Conservation (phyloP, 768 basidiomycete species). For the Pisolithus sp. region DNA sequence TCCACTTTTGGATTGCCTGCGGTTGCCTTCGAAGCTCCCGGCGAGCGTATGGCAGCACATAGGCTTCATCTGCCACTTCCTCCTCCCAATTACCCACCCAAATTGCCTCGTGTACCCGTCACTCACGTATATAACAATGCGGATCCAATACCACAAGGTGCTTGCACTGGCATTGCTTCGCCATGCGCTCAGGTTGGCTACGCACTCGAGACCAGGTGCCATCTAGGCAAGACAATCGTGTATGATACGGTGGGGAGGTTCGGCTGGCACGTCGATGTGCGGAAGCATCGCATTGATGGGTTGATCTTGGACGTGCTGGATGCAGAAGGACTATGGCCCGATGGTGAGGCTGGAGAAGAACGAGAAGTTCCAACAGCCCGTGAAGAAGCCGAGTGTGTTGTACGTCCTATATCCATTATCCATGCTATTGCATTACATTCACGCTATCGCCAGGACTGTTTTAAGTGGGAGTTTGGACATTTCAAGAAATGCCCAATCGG, state of each 20-base stretch:
- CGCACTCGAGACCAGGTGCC: conserved; percentile 56
- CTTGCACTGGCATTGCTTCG: conserved; percentile 45
- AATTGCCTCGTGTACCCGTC: conserved; percentile 20
- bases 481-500: conserved; percentile 27
- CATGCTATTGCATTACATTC: not conserved
- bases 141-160: conserved; percentile 61
- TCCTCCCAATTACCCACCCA: conserved; percentile 6
- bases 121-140: conserved; percentile 62
- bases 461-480: conserved; percentile 66
- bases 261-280: conserved; percentile 54
- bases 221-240: conserved; percentile 55
- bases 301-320: conserved; percentile 50
- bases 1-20: conserved; percentile 60
- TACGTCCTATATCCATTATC: conserved; percentile 22
- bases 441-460: conserved; percentile 56
- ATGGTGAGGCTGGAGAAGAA: conserved; percentile 28
- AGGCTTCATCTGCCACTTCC: conserved; percentile 62
- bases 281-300: conserved; percentile 49
- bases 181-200: conserved; percentile 60
- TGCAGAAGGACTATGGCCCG: conserved; percentile 37
- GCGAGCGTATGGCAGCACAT: conserved; percentile 54
- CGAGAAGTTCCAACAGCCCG: conserved; percentile 51
- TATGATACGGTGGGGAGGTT: conserved; percentile 63
- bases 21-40: conserved; percentile 60
- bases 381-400: conserved; percentile 62